Evolutionary conservation across 2,329 filamentous ascomycete genomes (phyloP).

Genomic region (Elsinoe arachidis): DNA sequence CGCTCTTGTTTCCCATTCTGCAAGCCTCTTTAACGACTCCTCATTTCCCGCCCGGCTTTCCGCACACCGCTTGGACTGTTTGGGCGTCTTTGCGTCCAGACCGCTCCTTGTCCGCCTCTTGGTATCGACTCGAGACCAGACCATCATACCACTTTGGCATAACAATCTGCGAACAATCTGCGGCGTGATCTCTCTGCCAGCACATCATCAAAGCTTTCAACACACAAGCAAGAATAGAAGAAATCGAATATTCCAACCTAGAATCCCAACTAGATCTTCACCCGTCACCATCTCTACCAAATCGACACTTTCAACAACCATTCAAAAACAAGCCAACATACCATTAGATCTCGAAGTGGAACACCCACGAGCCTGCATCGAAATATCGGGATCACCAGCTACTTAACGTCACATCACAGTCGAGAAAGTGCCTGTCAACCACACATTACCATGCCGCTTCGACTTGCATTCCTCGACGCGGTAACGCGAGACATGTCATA

Average conservation of each 20-base stretch:
- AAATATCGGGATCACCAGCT: too few species aligned
- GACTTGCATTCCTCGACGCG: background rate
- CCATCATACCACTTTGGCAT: slow-evolving; percentile 2
- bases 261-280: background rate
- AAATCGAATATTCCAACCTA: too few species aligned
- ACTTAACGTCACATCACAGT: too few species aligned
- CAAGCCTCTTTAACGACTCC: slow-evolving; percentile 1
- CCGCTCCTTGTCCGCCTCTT: slow-evolving; percentile 8
- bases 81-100: slow-evolving; percentile 9
- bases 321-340: too few species aligned
- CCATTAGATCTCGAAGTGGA: too few species aligned
- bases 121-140: background rate
- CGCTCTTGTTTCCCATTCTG: slow-evolving; percentile 2
- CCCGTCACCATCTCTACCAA: too few species aligned
- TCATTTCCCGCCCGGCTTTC: slow-evolving; percentile 4
- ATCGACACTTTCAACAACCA: too few species aligned
- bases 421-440: too few species aligned
- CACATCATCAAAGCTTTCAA: background rate
- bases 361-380: too few species aligned
- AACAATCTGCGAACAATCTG: background rate
- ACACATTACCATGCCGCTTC: background rate
- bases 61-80: slow-evolving; percentile 10
- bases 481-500: slow-evolving; percentile 10
- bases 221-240: background rate
- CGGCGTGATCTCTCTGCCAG: background rate